These are phyloP conservation scores for Geotrichum carabidarum DNA, from an alignment of 1,139 yeast genomes.

Conservation along the genomic window DNA sequence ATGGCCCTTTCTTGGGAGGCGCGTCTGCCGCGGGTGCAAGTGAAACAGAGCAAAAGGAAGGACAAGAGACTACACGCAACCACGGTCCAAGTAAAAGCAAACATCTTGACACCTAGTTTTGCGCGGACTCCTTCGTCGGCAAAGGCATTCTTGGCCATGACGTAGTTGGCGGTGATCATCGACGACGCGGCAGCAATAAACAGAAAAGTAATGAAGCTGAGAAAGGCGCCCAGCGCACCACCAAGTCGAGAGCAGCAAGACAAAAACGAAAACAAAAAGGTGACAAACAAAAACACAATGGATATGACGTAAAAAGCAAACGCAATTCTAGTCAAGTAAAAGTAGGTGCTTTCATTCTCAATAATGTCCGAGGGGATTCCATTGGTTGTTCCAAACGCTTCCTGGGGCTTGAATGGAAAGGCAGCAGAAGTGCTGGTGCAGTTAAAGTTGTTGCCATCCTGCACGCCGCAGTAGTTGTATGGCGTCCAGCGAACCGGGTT, in stretches of 20 bases:
- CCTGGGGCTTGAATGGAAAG: slow-evolving; percentile 60
- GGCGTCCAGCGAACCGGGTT: slow-evolving; percentile 63
- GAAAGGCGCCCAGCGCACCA: slow-evolving; percentile 36
- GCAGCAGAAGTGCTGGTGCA: slow-evolving; percentile 53
- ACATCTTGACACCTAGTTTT: slow-evolving; percentile 51
- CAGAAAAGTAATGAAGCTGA: slow-evolving; percentile 44
- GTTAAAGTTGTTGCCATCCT: slow-evolving; percentile 38
- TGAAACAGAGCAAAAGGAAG: slow-evolving; percentile 33
- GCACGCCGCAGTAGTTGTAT: slow-evolving; percentile 55
- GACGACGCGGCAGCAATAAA: slow-evolving; percentile 57
- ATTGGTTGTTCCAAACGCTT: slow-evolving; percentile 46
- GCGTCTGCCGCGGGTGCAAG: slow-evolving; percentile 26
- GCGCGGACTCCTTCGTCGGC: slow-evolving; percentile 46
- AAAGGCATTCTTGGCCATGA: slow-evolving; percentile 56
- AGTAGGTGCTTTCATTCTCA: slow-evolving; percentile 47
- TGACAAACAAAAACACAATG: slow-evolving; percentile 50
- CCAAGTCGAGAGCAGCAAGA: slow-evolving; percentile 35
- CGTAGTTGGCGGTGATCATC: slow-evolving; percentile 60
- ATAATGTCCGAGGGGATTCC: slow-evolving; percentile 50
- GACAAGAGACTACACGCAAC: slow-evolving; percentile 45
- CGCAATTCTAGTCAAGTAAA: slow-evolving; percentile 59
- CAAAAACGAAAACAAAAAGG: slow-evolving; percentile 42
- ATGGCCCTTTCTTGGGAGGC: neutral
- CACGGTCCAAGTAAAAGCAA: slow-evolving; percentile 64
- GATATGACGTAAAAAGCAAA: slow-evolving; percentile 65